Evolutionary conservation across 2,329 filamentous ascomycete species (phyloP).

Genomic region (Colletotrichum sansevieriae): DNA sequence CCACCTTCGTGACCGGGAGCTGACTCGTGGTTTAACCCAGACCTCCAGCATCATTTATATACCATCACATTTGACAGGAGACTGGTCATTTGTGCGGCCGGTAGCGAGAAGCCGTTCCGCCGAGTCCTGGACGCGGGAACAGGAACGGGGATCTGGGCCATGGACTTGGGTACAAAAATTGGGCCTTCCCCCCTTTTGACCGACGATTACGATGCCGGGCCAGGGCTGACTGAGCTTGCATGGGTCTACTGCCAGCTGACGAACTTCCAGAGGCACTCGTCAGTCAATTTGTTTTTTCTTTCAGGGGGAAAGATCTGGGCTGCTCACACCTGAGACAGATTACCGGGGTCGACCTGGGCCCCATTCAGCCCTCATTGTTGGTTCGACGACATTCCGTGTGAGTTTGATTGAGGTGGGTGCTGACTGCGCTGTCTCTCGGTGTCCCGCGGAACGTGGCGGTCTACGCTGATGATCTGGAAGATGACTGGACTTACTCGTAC

Average conservation of each 20-base stretch:
- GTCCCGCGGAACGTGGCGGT: constrained; percentile 65
- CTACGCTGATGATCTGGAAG: constrained; percentile 58
- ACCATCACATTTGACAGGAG: constrained; percentile 46
- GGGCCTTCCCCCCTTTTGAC: neutral
- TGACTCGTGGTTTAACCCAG: constrained; percentile 27
- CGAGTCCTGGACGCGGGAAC: constrained; percentile 62
- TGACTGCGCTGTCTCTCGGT: neutral
- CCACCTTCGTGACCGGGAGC: too few species aligned
- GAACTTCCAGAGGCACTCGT: constrained; percentile 49
- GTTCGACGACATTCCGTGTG: constrained; percentile 23
- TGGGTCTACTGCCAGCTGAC: constrained; percentile 44
- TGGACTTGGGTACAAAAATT: constrained; percentile 55
- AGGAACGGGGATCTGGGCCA: constrained; percentile 60
- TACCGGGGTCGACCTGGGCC: constrained; percentile 58
- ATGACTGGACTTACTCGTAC: constrained; percentile 54
- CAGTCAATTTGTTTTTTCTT: neutral
- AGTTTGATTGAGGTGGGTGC: neutral
- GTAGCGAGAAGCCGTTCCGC: constrained; percentile 26
- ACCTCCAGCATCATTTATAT: constrained; percentile 48
- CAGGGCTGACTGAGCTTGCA: neutral
- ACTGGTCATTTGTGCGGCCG: constrained; percentile 43
- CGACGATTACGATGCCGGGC: too few species aligned
- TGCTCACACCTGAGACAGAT: constrained; percentile 43
- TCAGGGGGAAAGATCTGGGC: neutral
- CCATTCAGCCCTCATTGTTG: constrained; percentile 55